A percentile compares a stretch with the other conserved stretches of the same genome.
phyloP scores from a whole-genome alignment of 176 grass and related monocot genomes.

The bread wheat (Triticum aestivum) region IWGSC_CS_RefSeq_v2.1 NC_057796.1:481825749-481826248 shows the following conservation, averaged over 20 bases:
- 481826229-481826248: neutral
- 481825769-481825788: slow-evolving; percentile 1
- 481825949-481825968: neutral
- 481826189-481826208: neutral
- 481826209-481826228: slow-evolving; percentile 12
- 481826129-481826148: neutral
- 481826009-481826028: slow-evolving; percentile 11
- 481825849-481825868: neutral
- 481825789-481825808: neutral
- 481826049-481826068: slow-evolving; percentile 3
- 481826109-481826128: slow-evolving; percentile 22
- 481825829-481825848: neutral
- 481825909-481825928: slow-evolving; percentile 19
- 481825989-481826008: neutral
- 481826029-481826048: neutral
- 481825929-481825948: slow-evolving; percentile 15
- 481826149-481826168: neutral
- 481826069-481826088: slow-evolving; percentile 21
- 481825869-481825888: neutral
- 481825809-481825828: slow-evolving; percentile 7
- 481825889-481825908: slow-evolving; percentile 15
- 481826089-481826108: neutral
- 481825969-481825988: slow-evolving; percentile 12
- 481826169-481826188: neutral
- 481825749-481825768: neutral